These are phyloP conservation scores for Huiozyma sinensis DNA, from an alignment of 805 yeast genomes.

Conservation along the genomic window DNA sequence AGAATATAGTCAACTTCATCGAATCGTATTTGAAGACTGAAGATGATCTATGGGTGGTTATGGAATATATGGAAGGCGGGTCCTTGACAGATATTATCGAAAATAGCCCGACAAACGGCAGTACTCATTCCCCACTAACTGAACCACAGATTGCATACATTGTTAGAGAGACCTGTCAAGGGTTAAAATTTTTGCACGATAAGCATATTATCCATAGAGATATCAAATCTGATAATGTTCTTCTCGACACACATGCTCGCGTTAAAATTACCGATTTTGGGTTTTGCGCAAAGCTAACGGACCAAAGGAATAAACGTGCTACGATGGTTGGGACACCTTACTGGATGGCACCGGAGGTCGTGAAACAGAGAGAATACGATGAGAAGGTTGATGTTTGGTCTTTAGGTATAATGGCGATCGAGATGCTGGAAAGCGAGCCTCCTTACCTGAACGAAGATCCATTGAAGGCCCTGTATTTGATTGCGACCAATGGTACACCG, in stretches of 20 bases:
- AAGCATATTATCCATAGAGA: conserved; percentile 94
- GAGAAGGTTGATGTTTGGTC: conserved; percentile 98
- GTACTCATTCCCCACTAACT: conserved; percentile 34
- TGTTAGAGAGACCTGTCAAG: conserved; percentile 82
- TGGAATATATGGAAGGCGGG: conserved; percentile 99
- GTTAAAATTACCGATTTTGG: conserved; percentile 96
- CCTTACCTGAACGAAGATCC: conserved; percentile 97
- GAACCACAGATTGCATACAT: conserved; percentile 90
- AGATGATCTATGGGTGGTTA: conserved; percentile 91
- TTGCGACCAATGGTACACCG: conserved; percentile 97
- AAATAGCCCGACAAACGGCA: conserved; percentile 50
- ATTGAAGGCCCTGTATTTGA: conserved; percentile 80
- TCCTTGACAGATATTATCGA: conserved; percentile 92
- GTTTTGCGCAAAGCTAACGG: conserved; percentile 88
- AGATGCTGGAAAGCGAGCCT: conserved; percentile 98
- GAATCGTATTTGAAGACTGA: conserved; percentile 78
- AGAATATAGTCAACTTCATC: conserved; percentile 86
- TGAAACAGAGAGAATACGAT: conserved; percentile 87
- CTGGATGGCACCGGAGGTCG: conserved; percentile 99
- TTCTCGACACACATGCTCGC: conserved; percentile 69
- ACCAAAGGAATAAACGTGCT: conserved; percentile 77
- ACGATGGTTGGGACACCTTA: conserved; percentile 99
- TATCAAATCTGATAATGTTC: conserved; percentile 90
- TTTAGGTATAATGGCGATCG: conserved; percentile 94
- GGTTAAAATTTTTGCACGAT: conserved; percentile 82